Percentiles rank a stretch among this genome's conserved stretches.
These are phyloP conservation scores for Hymenoscyphus infarciens DNA, from an alignment of 2,329 filamentous ascomycete species.

Conservation along the genomic window DNA sequence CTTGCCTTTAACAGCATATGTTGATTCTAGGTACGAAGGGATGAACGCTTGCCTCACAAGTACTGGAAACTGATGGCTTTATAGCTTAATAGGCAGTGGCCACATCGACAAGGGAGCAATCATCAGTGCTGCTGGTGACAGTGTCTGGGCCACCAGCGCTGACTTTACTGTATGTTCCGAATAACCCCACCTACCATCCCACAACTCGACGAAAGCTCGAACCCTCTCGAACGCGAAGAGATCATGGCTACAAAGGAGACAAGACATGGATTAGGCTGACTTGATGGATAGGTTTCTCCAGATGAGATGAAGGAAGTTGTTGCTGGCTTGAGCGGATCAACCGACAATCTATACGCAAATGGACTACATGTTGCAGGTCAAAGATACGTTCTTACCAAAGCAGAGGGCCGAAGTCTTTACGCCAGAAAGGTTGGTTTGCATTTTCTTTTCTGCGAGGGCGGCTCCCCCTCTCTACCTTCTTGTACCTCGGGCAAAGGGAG, in stretches of 20 bases:
- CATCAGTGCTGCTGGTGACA: slow-evolving; percentile 76
- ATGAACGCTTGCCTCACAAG: not conserved
- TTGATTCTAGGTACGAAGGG: slow-evolving; percentile 54
- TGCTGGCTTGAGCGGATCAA: slow-evolving; percentile 46
- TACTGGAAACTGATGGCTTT: slow-evolving; percentile 25
- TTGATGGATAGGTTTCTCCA: slow-evolving; percentile 49
- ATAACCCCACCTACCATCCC: not conserved
- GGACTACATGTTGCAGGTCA: slow-evolving; percentile 74
- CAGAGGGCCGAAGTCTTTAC: slow-evolving; percentile 77
- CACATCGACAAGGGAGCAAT: slow-evolving; percentile 83
- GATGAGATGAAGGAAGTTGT: slow-evolving; percentile 58
- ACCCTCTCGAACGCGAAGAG: not conserved
- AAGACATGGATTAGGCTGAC: slow-evolving; percentile 16
- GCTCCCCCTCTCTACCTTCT: not conserved
- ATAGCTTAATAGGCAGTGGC: slow-evolving; percentile 73
- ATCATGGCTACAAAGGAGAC: not conserved
- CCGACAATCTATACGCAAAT: slow-evolving; percentile 63
- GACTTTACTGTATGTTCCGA: slow-evolving; percentile 51
- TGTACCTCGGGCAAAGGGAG: not conserved
- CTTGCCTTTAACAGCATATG: slow-evolving; percentile 47
- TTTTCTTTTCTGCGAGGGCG: not conserved
- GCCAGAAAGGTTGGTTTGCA: slow-evolving; percentile 68
- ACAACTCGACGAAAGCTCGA: not conserved
- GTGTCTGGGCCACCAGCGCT: slow-evolving; percentile 68
- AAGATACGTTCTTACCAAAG: slow-evolving; percentile 73